phyloP scores from a whole-genome alignment of 345 rosid genomes.

The Citrus trifoliata region DNA sequence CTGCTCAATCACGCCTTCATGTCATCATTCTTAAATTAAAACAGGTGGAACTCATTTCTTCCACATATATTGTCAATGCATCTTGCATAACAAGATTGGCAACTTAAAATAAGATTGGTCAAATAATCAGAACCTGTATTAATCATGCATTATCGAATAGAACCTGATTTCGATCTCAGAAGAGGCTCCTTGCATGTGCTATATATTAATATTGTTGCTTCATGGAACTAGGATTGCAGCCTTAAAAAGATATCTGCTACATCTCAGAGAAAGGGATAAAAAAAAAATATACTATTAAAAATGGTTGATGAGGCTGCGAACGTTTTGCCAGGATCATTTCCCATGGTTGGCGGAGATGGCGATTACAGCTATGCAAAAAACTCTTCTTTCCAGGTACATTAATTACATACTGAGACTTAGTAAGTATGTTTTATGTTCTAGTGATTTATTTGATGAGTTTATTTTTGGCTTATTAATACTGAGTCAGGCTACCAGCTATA shows the following conservation, averaged over 20 bases:
- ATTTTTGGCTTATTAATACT: background rate
- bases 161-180: background rate
- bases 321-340: background rate
- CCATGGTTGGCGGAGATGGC: conserved; percentile 21
- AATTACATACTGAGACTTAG: background rate
- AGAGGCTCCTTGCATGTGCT: background rate
- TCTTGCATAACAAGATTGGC: background rate
- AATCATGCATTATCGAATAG: background rate
- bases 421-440: background rate
- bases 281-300: background rate
- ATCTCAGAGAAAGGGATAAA: background rate
- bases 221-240: background rate
- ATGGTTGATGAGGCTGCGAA: background rate
- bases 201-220: background rate
- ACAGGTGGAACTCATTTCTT: background rate
- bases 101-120: background rate
- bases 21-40: background rate
- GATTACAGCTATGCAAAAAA: conserved; percentile 10
- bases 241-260: background rate
- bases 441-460: background rate
- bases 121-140: background rate
- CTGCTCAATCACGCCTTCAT: too few species aligned
- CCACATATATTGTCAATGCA: background rate
- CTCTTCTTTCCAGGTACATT: conserved; percentile 12
- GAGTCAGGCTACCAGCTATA: too few species aligned